Percentiles rank a stretch among this genome's conserved stretches.
phyloP scores from a whole-genome alignment of 768 basidiomycete genomes.

The Lyophyllum decastes region DNA sequence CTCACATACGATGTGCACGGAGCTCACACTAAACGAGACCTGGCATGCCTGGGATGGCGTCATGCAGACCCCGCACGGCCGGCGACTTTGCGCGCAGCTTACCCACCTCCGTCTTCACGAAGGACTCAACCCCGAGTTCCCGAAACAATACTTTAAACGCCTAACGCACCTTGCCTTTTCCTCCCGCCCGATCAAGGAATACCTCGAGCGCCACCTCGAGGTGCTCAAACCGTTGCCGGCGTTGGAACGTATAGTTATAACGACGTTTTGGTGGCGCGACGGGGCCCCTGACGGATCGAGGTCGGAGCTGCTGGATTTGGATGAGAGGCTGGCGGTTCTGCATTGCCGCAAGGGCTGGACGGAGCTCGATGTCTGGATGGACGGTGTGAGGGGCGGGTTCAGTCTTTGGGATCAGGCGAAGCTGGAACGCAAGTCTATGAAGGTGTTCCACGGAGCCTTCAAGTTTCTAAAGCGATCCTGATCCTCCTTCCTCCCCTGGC shows the following conservation, averaged over 20 bases:
- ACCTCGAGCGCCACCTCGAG: constrained; percentile 10
- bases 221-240: constrained; percentile 2
- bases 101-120: constrained; percentile 16
- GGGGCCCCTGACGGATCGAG: not conserved
- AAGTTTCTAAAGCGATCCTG: not conserved
- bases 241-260: constrained; percentile 12
- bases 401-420: constrained; percentile 17
- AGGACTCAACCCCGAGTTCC: constrained; percentile 15
- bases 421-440: constrained; percentile 5
- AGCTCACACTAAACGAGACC: constrained; percentile 13
- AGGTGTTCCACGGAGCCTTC: constrained; percentile 8
- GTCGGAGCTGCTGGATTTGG: constrained; percentile 11
- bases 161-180: constrained; percentile 19
- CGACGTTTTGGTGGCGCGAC: constrained; percentile 10
- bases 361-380: constrained; percentile 13
- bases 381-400: constrained; percentile 12
- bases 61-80: constrained; percentile 4
- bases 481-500: not conserved
- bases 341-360: constrained; percentile 12
- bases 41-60: constrained; percentile 12
- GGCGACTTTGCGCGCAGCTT: constrained; percentile 8
- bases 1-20: constrained; percentile 11
- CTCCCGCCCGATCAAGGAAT: constrained; percentile 9
- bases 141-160: constrained; percentile 8
- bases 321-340: constrained; percentile 13